Percentiles rank a stretch among this genome's conserved stretches.
Conservation (phyloP, 1,139 yeast species). For the Zygotorulaspora mrakii region DNA sequence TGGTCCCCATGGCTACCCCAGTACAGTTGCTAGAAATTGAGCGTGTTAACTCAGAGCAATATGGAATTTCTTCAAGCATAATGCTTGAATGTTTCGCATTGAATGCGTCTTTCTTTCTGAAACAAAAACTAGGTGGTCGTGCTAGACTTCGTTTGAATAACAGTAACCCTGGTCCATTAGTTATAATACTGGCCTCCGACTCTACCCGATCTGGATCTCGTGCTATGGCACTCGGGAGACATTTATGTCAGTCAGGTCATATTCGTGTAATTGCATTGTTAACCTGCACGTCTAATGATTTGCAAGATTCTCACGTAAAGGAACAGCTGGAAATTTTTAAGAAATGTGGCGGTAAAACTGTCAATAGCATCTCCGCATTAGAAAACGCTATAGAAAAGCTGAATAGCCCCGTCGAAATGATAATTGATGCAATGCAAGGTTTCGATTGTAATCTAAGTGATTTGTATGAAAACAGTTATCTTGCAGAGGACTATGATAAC, state of each 20-base stretch:
- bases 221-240: conserved; percentile 78
- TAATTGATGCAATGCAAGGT: conserved; percentile 81
- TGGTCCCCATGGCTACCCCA: conserved; percentile 68
- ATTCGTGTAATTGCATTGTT: conserved; percentile 52
- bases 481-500: conserved; percentile 13
- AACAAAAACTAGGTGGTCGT: conserved; percentile 65
- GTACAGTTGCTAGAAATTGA: conserved; percentile 81
- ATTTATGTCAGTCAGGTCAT: conserved; percentile 57
- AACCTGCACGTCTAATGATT: conserved; percentile 23
- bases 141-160: conserved; percentile 56
- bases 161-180: conserved; percentile 77
- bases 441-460: conserved; percentile 62
- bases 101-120: conserved; percentile 57
- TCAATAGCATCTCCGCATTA: conserved; percentile 40
- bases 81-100: conserved; percentile 71
- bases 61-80: conserved; percentile 47
- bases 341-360: conserved; percentile 50
- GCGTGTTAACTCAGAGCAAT: conserved; percentile 52
- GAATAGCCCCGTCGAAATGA: conserved; percentile 73
- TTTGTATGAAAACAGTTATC: conserved; percentile 45
- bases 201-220: conserved; percentile 70
- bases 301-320: conserved; percentile 29
- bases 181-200: conserved; percentile 62
- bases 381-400: conserved; percentile 42
- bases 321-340: conserved; percentile 54